These are phyloP conservation scores for Backusella circina DNA, from an alignment of 192 early-diverging fungal species.

Conservation along the genomic window DNA sequence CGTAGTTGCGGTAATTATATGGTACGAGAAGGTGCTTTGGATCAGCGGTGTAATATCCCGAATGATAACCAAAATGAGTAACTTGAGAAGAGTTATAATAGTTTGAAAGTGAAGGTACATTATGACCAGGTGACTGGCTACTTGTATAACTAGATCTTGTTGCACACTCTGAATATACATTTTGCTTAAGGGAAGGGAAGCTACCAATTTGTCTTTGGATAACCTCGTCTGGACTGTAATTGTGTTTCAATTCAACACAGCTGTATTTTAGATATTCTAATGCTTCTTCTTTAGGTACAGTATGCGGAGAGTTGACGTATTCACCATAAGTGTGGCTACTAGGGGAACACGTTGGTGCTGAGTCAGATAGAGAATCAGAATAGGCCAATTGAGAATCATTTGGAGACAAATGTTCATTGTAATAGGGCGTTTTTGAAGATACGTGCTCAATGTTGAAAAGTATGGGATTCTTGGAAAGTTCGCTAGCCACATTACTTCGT, in stretches of 20 bases:
- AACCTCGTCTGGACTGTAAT: neutral
- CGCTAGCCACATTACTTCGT: neutral
- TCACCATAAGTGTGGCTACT: neutral
- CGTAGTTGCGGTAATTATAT: neutral
- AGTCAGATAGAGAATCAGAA: neutral
- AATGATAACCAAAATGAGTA: neutral
- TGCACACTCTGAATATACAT: neutral
- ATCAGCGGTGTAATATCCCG: neutral
- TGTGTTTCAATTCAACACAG: neutral
- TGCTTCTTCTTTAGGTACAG: neutral
- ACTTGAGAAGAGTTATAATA: neutral
- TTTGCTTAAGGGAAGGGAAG: neutral
- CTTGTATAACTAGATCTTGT: neutral
- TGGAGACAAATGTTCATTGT: neutral
- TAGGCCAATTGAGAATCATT: neutral
- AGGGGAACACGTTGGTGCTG: neutral
- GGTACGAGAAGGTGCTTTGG: neutral
- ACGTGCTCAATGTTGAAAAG: neutral
- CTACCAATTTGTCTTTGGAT: neutral
- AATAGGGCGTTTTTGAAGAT: neutral
- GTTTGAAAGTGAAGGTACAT: neutral
- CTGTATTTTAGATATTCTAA: neutral
- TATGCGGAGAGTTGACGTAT: neutral
- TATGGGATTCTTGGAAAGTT: neutral
- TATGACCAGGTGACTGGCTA: neutral